A percentile compares a stretch with the other conserved stretches of the same genome.
Conservation (phyloP, 495 filamentous ascomycete genomes). For the Paragyromitra xinjiangensis region DNA sequence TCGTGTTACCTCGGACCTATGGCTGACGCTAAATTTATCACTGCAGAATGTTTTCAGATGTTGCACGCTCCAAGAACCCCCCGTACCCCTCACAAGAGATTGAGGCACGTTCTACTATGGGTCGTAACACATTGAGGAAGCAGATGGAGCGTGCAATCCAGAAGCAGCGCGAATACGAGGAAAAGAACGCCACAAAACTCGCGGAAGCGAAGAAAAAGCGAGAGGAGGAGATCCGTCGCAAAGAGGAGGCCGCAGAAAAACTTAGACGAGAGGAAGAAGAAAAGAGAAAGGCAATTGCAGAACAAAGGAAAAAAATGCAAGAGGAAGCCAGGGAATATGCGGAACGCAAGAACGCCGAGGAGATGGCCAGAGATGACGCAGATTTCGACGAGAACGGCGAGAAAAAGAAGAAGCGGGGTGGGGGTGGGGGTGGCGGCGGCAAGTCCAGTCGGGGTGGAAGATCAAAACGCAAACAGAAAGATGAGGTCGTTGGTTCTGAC, state of each 20-base stretch:
- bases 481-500: constrained; percentile 71
- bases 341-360: constrained; percentile 75
- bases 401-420: constrained; percentile 68
- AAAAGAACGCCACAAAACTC: constrained; percentile 86
- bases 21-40: constrained; percentile 30
- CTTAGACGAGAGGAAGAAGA: constrained; percentile 73
- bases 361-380: constrained; percentile 72
- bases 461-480: constrained; percentile 61
- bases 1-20: constrained; percentile 14
- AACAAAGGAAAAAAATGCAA: constrained; percentile 79
- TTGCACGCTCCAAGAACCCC: constrained; percentile 81
- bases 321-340: constrained; percentile 78
- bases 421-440: constrained; percentile 59
- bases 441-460: constrained; percentile 54
- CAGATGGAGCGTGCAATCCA: constrained; percentile 86
- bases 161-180: constrained; percentile 88
- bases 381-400: constrained; percentile 80
- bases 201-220: constrained; percentile 76
- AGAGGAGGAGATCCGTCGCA: constrained; percentile 75
- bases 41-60: constrained; percentile 70
- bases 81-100: constrained; percentile 90
- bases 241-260: constrained; percentile 75
- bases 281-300: constrained; percentile 76
- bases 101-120: constrained; percentile 96
- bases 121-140: constrained; percentile 86